Conservation (phyloP, 140 eudicot genomes). For the Anethum foeniculum region DNA sequence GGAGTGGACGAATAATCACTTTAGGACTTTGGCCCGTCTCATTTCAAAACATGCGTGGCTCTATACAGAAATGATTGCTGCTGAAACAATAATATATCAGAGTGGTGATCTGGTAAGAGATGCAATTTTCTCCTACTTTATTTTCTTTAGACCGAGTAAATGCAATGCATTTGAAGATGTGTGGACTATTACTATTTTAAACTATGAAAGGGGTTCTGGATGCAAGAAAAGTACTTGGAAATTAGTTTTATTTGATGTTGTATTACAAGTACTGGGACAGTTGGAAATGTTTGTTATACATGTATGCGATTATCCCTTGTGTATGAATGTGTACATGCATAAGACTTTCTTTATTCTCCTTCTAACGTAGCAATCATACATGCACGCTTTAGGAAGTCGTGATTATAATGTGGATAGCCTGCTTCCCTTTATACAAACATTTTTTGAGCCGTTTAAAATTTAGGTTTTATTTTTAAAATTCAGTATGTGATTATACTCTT, state of each 20-base stretch:
- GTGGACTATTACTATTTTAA: not conserved
- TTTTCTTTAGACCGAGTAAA: not conserved
- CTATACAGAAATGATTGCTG: constrained; percentile 95
- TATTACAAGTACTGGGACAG: not conserved
- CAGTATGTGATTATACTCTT: not conserved
- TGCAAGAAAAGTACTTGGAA: not conserved
- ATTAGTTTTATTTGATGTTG: not conserved
- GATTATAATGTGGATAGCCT: not conserved
- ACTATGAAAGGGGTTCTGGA: not conserved
- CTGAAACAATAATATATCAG: constrained; percentile 90
- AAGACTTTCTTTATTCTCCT: not conserved
- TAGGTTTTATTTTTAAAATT: too few relatives aligned
- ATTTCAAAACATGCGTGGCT: constrained; percentile 92
- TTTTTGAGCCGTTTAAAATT: not conserved
- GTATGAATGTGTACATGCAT: not conserved
- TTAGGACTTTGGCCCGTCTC: constrained; percentile 74
- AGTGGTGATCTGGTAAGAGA: constrained; percentile 64
- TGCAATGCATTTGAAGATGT: not conserved
- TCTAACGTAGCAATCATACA: not conserved
- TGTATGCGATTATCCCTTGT: not conserved
- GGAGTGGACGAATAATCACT: constrained; percentile 94
- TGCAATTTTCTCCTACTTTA: not conserved
- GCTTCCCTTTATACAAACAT: not conserved
- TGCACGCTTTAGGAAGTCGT: not conserved
- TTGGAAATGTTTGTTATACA: not conserved